These are phyloP conservation scores for Hansenula sp. DNA, from an alignment of 1,139 yeast species.

Conservation along the genomic window DNA sequence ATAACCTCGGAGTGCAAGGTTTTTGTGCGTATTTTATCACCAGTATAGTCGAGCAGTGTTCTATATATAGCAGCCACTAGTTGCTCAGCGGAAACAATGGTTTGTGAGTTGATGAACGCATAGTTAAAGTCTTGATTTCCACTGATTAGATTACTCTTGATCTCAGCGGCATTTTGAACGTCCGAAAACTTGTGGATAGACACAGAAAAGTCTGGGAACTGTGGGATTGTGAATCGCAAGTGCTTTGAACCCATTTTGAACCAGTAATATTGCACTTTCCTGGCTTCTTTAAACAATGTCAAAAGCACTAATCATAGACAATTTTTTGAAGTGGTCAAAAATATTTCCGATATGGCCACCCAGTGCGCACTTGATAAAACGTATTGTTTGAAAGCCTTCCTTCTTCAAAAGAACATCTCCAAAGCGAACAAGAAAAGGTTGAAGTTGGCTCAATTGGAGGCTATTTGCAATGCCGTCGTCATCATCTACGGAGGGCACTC, in stretches of 20 bases:
- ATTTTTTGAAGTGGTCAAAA: neutral
- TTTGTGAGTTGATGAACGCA: constrained; percentile 46
- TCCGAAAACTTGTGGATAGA: constrained; percentile 35
- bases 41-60: constrained; percentile 39
- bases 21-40: constrained; percentile 41
- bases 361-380: neutral
- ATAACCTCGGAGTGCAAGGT: constrained; percentile 50
- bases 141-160: constrained; percentile 33
- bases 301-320: too few relatives aligned
- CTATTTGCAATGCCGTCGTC: too few relatives aligned
- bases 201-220: constrained; percentile 34
- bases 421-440: too few relatives aligned
- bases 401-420: neutral
- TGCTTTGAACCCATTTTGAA: constrained; percentile 1
- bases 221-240: constrained; percentile 30
- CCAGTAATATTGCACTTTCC: too few relatives aligned
- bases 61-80: constrained; percentile 45
- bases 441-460: too few relatives aligned
- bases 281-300: too few relatives aligned
- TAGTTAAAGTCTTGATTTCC: constrained; percentile 36
- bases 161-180: constrained; percentile 38
- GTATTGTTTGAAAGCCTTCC: too few relatives aligned
- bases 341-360: neutral
- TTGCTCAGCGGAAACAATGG: constrained; percentile 44
- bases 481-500: neutral